Evolutionary conservation across 2,329 filamentous ascomycete genomes (phyloP), one percentile per base, ranked within the genome.

Genomic region (Aspergillus terreus): DNA sequence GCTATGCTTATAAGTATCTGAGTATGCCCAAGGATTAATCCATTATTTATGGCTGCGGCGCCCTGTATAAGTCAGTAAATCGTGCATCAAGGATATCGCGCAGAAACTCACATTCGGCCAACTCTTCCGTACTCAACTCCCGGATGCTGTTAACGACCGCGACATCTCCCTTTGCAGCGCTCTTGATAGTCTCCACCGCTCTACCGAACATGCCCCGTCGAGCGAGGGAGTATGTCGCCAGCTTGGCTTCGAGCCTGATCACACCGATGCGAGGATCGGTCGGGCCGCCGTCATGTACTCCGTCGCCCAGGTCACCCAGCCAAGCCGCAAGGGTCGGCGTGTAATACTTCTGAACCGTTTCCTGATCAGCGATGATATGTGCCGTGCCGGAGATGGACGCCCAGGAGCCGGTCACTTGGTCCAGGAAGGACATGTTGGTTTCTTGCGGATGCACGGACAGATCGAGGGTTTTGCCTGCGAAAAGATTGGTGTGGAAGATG

Each of bases 401-500:
- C 91, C 91, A 96, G 70, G 92, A 85, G 60, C 90, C 89, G 2
- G 82, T 82, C n/a, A 61, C 43, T 58, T 72, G 71, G 69, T 87
- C 87, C 60, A 92, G 78, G 78, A 95, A 95, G 44, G 86, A 82
- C 58, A 95, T 80, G 76, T 95, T 95, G n/a, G 62, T 64, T 75
- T 91, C 81, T 60, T 88, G 81, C 0, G 85, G 76, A 70, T 95
- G 85, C 51, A 78, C 76, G 51, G 82, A 78, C 40, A 95, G 80
- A 65, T 95, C 90, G 70, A 90, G 82, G 4, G 89, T 91, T 79
- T 96, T 95, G 74, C 89, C 84, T 9, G 88, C 91, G 69, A 92
- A 88, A 56, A 89, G 91, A 78, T 95, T 95, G 66, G 90, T 91
- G 77, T 94, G 87, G 81, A 95, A 95, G 70, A 95, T 81, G 51